Percentiles rank a stretch among this genome's conserved stretches.
phyloP scores from a whole-genome alignment of 208 protist genomes.

The Trypanosomatidae sp. region DNA sequence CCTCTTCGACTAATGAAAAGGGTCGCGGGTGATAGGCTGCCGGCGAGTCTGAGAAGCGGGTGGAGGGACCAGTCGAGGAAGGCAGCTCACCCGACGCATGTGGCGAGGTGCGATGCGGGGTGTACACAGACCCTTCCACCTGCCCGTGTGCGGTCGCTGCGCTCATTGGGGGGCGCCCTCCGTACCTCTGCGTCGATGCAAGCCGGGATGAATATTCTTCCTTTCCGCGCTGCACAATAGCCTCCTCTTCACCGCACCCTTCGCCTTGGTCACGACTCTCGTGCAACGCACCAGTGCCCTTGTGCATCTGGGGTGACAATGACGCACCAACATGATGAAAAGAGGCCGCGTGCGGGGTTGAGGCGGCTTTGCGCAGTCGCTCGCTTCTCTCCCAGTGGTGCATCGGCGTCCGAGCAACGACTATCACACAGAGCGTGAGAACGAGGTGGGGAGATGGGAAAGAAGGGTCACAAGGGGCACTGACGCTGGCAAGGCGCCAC shows the following conservation, averaged over 20 bases:
- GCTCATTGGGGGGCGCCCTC: not conserved
- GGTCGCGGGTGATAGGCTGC: not conserved
- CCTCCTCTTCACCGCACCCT: not conserved
- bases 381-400: not conserved
- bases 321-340: not conserved
- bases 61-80: not conserved
- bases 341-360: not conserved
- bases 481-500: not conserved
- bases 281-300: not conserved
- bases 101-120: constrained; percentile 9
- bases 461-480: not conserved
- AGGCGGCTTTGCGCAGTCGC: not conserved
- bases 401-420: not conserved
- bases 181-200: not conserved
- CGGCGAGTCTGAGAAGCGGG: constrained; percentile 3
- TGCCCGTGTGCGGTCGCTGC: not conserved
- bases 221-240: not conserved
- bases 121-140: constrained; percentile 2
- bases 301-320: not conserved
- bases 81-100: not conserved
- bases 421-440: not conserved
- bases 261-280: not conserved
- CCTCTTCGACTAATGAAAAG: not conserved
- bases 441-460: not conserved
- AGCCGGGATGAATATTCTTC: not conserved